Evolutionary conservation across 2,329 filamentous ascomycete genomes (phyloP).

Genomic region (Penicillium expansum): DNA sequence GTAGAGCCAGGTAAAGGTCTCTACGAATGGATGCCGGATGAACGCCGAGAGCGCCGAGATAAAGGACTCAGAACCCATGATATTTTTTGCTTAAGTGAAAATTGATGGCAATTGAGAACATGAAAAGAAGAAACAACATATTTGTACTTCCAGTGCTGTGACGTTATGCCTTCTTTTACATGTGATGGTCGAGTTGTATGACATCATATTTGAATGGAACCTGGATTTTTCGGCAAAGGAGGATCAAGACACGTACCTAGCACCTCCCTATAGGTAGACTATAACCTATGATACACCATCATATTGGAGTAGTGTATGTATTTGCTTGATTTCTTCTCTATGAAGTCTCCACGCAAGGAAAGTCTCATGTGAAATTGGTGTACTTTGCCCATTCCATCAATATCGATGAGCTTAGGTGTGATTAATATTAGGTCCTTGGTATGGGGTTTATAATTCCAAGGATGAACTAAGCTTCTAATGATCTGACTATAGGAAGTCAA

Average conservation of each 20-base stretch:
- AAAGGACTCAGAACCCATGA: background rate
- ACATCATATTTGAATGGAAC: background rate
- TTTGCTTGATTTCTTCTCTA: background rate
- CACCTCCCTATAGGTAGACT: background rate
- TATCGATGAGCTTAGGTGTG: background rate
- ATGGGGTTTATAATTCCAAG: background rate
- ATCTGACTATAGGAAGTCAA: background rate
- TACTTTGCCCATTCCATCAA: background rate
- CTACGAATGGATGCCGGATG: slow-evolving; percentile 30
- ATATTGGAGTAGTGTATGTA: background rate
- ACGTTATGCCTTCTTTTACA: background rate
- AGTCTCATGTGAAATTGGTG: background rate
- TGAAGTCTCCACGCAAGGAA: background rate
- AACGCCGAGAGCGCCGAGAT: slow-evolving; percentile 21
- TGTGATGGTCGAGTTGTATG: background rate
- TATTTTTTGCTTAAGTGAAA: background rate
- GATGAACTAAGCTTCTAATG: fast-evolving
- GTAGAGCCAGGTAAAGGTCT: slow-evolving; percentile 33
- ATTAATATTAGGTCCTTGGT: too few relatives aligned
- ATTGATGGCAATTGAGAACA: background rate
- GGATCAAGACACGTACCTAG: background rate
- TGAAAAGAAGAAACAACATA: background rate
- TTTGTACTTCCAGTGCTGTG: background rate
- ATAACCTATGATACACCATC: background rate
- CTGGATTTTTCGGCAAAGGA: background rate